Evolutionary conservation across 176 grass and related monocot genomes (phyloP), one percentile per base, ranked within the genome.

Genomic region (Eremochloa ophiuroides): DNA sequence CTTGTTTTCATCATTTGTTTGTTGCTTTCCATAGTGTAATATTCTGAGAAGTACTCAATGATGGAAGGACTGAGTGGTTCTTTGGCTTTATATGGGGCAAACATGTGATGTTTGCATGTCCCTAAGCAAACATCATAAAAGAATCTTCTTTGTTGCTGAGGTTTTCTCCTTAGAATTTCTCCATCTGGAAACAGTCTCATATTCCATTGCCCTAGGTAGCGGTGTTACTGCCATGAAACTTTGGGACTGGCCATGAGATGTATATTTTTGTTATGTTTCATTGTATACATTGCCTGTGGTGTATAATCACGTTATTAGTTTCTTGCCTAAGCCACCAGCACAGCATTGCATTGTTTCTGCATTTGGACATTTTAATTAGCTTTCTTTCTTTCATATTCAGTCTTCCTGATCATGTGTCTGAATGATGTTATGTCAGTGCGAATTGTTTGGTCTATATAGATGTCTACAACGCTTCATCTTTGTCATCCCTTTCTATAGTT

Each of bases 121-220:
- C 42, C 33, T 22, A 77, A 53, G 64, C 50, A 82, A 71, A 42
- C 13, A 3, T 69, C 79, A 77, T 39, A 72, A 65, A 83, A 11
- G 0, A 67, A 77, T 25, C 56, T 30, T 42, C 40, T 3, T 65
- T 11, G 7, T 1, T 77, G 73, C 64, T 71, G 79, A 64, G 2
- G 41, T n/a, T 77, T 77, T 70, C 40, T 55, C 8, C 51, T 76
- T 69, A 31, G 64, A 68, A 38, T 87, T 71, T 16, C 47, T 86
- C 77, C 84, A 81, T 60, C 27, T 59, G 35, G 27, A 80, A 80
- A 35, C 4, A 20, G 44, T 86, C 43, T 55, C 72, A 62, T 87
- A 76, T 82, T 82, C 65, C 65, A 77, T 76, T 0, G 50, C 71
- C 50, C 26, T 82, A 41, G 66, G 73, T 65, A 72, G 42, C 0